phyloP scores from a whole-genome alignment of 2,329 filamentous ascomycete genomes.

The Pestalotiopsis sp. region DNA sequence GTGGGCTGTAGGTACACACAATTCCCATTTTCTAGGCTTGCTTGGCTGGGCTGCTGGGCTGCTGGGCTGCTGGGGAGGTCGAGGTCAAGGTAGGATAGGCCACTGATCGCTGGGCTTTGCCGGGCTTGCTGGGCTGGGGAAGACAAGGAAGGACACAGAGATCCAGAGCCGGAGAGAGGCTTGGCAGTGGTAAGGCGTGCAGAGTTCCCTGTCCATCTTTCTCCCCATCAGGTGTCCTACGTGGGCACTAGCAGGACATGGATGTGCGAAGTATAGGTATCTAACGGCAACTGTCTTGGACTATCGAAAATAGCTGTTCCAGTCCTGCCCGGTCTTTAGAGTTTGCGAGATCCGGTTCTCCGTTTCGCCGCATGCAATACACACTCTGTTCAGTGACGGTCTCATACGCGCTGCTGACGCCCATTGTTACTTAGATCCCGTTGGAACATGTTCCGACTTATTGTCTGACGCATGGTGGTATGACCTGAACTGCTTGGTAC shows the following conservation, averaged over 20 bases:
- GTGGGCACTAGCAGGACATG: background rate
- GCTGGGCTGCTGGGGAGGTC: background rate
- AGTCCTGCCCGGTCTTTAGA: background rate
- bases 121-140: background rate
- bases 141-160: background rate
- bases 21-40: background rate
- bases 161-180: background rate
- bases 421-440: background rate
- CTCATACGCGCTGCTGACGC: background rate
- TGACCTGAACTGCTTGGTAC: background rate
- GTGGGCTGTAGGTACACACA: background rate
- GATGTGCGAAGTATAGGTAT: background rate
- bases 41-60: background rate
- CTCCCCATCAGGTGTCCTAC: background rate
- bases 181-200: background rate
- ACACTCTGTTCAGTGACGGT: background rate
- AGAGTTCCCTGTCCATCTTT: background rate
- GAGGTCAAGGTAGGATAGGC: too few relatives aligned
- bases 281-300: background rate
- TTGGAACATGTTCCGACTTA: background rate
- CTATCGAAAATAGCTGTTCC: background rate
- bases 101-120: background rate
- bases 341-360: background rate
- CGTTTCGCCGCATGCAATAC: background rate
- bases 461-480: background rate